Base-by-base conservation (phyloP, 2,329 filamentous ascomycete genomes). In the Sporothrix dimorphospora region DNA sequence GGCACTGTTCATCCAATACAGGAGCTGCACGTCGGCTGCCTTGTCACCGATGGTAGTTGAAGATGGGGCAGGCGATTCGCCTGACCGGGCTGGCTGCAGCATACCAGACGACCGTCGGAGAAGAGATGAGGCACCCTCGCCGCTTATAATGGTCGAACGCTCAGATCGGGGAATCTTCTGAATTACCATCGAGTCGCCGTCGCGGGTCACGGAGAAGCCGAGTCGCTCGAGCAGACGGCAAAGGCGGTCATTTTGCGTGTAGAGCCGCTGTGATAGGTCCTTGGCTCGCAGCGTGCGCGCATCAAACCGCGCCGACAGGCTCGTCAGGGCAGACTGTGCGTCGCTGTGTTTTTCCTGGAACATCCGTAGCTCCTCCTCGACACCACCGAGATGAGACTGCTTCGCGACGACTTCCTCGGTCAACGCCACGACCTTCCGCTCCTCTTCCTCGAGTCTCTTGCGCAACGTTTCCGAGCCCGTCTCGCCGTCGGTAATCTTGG, bases 171-270 rank as follows among this genome's bases (percentile, higher is more conserved):
- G 87, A 42, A 91, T 81, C 76, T 94, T 92, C 78, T 94, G 92
- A 66, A 98, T 90, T 1, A 87, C 82, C 87, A 97, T 93, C 16
- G 85, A 85, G 27, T 89, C 88, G 53, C 91, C 90, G 74, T 94
- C 90, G 45, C 93, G 90, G 2, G 89, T 89, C 19, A 98, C 87
- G 0, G 91, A 90, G 78, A 96, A 97, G 14, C 95, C 95, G 4
- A 98, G 86, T 40, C 94, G 89, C 78, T 98, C 94, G 0, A 99
- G 85, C 65, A 99, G 88, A 69, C 91, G 90, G 73, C 89, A 88
- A n/a, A 98, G 85, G 30, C 93, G 91, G 76, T 97, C 92, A 74
- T 96, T 94, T 74, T 97, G 93, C 1, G 89, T 87, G 79, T 93
- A 97, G 4, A 98, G 85, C 71, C 91, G 89, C 77, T 94, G 92